A percentile compares a stretch with the other conserved stretches of the same genome.
phyloP scores from a whole-genome alignment of 305 asterid species.

The Fraxinus baroniana region DNA sequence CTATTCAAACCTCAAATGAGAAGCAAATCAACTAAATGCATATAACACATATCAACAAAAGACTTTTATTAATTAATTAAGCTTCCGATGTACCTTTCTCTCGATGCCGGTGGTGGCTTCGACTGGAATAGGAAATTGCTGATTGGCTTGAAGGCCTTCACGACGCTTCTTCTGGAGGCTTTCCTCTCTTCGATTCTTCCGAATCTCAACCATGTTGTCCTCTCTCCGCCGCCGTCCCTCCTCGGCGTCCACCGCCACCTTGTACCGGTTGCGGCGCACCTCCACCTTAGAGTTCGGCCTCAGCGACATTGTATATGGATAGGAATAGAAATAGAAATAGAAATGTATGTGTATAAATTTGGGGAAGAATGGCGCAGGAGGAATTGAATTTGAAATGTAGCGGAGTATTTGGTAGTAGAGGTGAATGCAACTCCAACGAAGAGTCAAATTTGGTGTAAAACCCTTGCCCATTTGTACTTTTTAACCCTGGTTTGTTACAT shows the following conservation, averaged over 20 bases:
- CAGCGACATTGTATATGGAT: constrained; percentile 35
- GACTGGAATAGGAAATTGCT: constrained; percentile 47
- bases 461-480: no score
- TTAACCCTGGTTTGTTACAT: no score
- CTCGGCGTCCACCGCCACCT: constrained; percentile 90
- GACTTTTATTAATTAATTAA: no score
- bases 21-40: no score
- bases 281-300: constrained; percentile 74
- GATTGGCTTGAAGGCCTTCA: constrained; percentile 48
- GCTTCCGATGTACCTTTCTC: constrained; percentile 46
- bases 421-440: no score
- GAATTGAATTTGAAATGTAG: constrained; percentile 23
- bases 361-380: constrained; percentile 30
- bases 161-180: constrained; percentile 92
- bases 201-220: constrained; percentile 93
- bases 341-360: not conserved
- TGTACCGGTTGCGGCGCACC: constrained; percentile 82
- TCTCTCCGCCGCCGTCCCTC: constrained; percentile 93
- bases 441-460: no score
- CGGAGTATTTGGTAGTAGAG: not conserved
- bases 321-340: not conserved
- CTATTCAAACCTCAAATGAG: no score
- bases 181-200: constrained; percentile 85
- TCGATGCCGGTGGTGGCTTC: constrained; percentile 47
- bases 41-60: not conserved